These are phyloP conservation scores for Thalassiosira exigua DNA, from an alignment of 352 stramenopile species.

Conservation along the genomic window DNA sequence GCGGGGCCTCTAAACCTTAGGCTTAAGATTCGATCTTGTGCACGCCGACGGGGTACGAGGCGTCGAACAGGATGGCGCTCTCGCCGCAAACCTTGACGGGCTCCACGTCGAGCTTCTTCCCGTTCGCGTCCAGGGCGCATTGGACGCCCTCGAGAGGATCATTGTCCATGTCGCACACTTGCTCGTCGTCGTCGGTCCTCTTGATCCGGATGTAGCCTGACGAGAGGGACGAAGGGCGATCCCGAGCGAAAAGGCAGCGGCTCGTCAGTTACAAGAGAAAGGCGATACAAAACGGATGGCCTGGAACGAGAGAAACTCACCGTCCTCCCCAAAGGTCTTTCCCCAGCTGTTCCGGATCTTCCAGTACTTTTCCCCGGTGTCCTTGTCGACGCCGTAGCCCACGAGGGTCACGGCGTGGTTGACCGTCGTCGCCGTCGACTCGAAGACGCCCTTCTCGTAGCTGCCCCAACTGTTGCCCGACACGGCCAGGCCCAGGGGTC, in stretches of 20 bases:
- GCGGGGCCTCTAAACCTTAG: too few species aligned
- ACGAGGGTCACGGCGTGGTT: constrained; percentile 94
- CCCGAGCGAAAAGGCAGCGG: background rate
- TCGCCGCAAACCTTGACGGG: constrained; percentile 76
- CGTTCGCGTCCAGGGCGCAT: constrained; percentile 75
- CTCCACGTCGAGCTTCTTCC: constrained; percentile 57
- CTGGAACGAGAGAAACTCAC: constrained; percentile 86
- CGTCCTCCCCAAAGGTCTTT: constrained; percentile 80
- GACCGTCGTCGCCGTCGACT: constrained; percentile 72
- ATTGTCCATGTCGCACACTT: constrained; percentile 71
- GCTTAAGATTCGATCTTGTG: constrained; percentile 36
- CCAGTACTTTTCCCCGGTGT: constrained; percentile 90
- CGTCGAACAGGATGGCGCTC: constrained; percentile 77
- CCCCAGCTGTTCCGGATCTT: constrained; percentile 94
- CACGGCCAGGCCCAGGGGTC: constrained; percentile 79
- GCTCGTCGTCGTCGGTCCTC: constrained; percentile 61
- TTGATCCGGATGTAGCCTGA: constrained; percentile 82
- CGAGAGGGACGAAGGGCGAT: too few species aligned
- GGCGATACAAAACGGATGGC: background rate
- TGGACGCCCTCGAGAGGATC: constrained; percentile 73
- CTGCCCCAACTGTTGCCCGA: constrained; percentile 64
- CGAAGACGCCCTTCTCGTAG: constrained; percentile 82
- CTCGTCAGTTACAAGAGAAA: background rate
- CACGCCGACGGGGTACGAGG: constrained; percentile 74
- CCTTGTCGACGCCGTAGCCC: constrained; percentile 90